Evolutionary conservation across 2,329 filamentous ascomycete genomes (phyloP), one percentile per base, ranked within the genome.

Genomic region (Periglandula ipomoeae): DNA sequence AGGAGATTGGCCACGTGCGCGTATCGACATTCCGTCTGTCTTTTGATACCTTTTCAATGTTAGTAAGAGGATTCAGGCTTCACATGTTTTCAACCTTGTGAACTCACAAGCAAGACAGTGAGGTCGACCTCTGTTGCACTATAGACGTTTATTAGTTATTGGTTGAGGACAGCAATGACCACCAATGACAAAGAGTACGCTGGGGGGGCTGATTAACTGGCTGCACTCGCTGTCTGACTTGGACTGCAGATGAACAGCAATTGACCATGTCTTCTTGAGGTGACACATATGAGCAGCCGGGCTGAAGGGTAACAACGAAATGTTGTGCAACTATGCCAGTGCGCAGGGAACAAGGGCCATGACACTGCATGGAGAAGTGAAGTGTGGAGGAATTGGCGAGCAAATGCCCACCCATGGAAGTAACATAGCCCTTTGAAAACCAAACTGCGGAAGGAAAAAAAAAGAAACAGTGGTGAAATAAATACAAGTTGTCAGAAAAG

Each of bases 71-170:
- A 23, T 27, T 23, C 5, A 37, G 11, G 46, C 32, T 26, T 15
- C 20, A 8, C 30, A 22, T 40, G 23, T 7, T 35, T 22, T 5
- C 26, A 20, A 20, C 43, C 26, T 30, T 30, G 9, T 45, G 43
- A 42, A 61, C 76, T 71, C 68, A 79, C 81, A 84, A 47, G 81
- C 79, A 56, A 82, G 69, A 58, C 81, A 84, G 64, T 82, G 75
- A 44, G 86, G 87, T 57, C 86, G 71, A 35, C 78, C 83, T 60
- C 86, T 75, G 64, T 90, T 86, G 62, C 86, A 90, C 82, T 90
- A 46, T 41, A 35, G 9, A 23, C 2, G 22, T 32, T 11, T 11
- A 41, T 51, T 44, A 51, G 47, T n/a, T 35, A 6, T 30, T 40
- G 37, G 11, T 27, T 22, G 7, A 23, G 6, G 13, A 26, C 19